A percentile compares a stretch with the other conserved stretches of the same genome.
These are phyloP conservation scores for Polygonum aviculare DNA, from an alignment of 148 eudicot genomes.

Conservation along the genomic window DNA sequence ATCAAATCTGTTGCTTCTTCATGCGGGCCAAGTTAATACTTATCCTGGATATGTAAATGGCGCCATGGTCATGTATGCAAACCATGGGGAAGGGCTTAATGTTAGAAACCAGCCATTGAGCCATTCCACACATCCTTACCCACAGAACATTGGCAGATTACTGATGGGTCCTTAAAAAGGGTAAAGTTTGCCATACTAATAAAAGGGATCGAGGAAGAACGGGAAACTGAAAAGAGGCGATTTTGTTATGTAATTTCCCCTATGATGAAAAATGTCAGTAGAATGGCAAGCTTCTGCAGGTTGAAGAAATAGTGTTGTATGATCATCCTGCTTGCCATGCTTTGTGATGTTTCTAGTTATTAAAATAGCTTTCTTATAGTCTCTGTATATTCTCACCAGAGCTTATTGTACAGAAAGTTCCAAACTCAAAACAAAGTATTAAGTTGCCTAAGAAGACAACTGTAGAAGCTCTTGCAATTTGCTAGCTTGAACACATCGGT, in stretches of 20 bases:
- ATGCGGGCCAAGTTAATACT: slow-evolving; percentile 19
- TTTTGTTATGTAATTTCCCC: background rate
- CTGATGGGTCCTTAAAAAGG: slow-evolving; percentile 52
- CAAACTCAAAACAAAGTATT: slow-evolving; percentile 3
- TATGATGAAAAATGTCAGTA: background rate
- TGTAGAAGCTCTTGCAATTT: slow-evolving; percentile 5
- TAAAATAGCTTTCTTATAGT: background rate
- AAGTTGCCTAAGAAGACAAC: background rate
- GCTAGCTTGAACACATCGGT: slow-evolving; percentile 4
- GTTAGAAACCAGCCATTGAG: slow-evolving; percentile 42
- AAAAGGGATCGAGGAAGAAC: background rate
- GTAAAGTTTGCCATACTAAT: slow-evolving; percentile 1
- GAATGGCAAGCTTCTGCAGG: slow-evolving; percentile 13
- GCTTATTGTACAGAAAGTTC: slow-evolving; percentile 7
- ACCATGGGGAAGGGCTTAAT: slow-evolving; percentile 36
- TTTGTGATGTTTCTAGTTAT: background rate
- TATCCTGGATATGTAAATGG: slow-evolving; percentile 59
- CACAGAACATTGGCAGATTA: slow-evolving; percentile 59
- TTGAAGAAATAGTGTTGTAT: slow-evolving; percentile 1
- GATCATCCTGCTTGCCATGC: slow-evolving; percentile 9
- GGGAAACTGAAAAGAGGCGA: background rate
- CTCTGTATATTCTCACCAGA: slow-evolving; percentile 11
- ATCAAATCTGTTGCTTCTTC: slow-evolving; percentile 33
- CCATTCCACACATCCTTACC: slow-evolving; percentile 54
- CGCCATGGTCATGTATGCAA: slow-evolving; percentile 44